Conservation (phyloP, 345 rosid genomes). For the Linum trigynum region DNA sequence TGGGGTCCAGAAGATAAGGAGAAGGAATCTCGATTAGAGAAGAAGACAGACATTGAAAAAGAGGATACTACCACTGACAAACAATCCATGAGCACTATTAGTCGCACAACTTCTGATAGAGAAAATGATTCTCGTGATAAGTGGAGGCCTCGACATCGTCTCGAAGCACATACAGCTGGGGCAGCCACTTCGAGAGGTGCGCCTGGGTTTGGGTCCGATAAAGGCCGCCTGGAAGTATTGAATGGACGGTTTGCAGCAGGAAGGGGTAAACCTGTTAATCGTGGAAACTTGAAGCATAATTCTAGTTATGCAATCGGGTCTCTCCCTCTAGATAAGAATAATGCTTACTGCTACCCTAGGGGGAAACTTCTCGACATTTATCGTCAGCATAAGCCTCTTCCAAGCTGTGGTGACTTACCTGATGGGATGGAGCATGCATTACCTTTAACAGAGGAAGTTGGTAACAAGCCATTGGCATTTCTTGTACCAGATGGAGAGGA, state of each 20-base stretch:
- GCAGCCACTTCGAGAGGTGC: constrained; percentile 7
- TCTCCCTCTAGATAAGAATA: constrained; percentile 8
- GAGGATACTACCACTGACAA: not conserved
- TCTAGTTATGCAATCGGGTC: constrained; percentile 14
- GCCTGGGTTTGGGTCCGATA: constrained; percentile 22
- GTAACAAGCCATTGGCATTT: constrained; percentile 21
- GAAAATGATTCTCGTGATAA: constrained; percentile 15
- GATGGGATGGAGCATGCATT: constrained; percentile 13
- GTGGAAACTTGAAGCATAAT: constrained; percentile 12
- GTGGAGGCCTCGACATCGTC: constrained; percentile 23
- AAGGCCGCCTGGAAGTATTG: constrained; percentile 15
- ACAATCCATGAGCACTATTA: not conserved
- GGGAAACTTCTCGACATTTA: constrained; percentile 25
- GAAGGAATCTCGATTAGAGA: constrained; percentile 1
- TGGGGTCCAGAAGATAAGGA: constrained; percentile 6
- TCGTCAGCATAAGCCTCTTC: constrained; percentile 7
- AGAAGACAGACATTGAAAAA: not conserved
- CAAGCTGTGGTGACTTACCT: constrained; percentile 1
- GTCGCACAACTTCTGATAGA: constrained; percentile 12
- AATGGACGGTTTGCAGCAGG: constrained; percentile 15
- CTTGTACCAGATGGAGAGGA: constrained; percentile 13
- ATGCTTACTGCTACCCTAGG: constrained; percentile 20
- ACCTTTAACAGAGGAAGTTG: constrained; percentile 9
- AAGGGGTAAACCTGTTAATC: constrained; percentile 16
- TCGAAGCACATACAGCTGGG: constrained; percentile 19